These are phyloP conservation scores for Globisporangium spinosum DNA, from an alignment of 352 stramenopile genomes.

Conservation along the genomic window DNA sequence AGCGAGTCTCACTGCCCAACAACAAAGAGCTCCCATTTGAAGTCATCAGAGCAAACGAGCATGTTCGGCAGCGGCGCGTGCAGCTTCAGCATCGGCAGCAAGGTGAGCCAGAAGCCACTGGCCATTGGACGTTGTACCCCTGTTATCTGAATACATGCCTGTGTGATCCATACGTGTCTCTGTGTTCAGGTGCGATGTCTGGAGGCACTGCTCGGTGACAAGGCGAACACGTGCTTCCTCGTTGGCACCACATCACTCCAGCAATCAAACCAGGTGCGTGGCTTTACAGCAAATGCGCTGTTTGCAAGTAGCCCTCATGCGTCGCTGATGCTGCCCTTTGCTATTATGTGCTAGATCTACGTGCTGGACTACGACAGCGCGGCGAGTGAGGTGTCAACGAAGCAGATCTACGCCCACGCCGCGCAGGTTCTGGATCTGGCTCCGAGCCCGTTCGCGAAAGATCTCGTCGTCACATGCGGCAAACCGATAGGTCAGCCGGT, in stretches of 20 bases:
- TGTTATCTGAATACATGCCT: background rate
- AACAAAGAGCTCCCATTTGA: constrained; percentile 12
- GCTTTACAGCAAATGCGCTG: background rate
- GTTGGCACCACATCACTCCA: constrained; percentile 61
- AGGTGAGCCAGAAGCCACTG: constrained; percentile 17
- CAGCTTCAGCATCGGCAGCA: constrained; percentile 42
- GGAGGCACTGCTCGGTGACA: constrained; percentile 63
- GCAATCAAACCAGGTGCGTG: constrained; percentile 54
- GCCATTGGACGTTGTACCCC: background rate
- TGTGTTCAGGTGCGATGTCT: constrained; percentile 51
- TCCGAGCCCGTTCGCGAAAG: constrained; percentile 40
- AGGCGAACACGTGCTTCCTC: constrained; percentile 60
- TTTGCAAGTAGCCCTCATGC: too few relatives aligned
- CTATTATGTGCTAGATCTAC: constrained; percentile 32
- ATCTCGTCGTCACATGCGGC: constrained; percentile 53
- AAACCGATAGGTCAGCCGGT: constrained; percentile 35
- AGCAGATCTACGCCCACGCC: constrained; percentile 38
- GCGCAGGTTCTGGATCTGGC: constrained; percentile 50
- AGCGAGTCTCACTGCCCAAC: background rate
- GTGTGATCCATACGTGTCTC: background rate
- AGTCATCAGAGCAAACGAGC: background rate
- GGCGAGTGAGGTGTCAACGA: constrained; percentile 33
- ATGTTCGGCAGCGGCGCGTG: constrained; percentile 34
- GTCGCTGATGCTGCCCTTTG: background rate
- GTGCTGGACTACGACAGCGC: constrained; percentile 56